Base-by-base conservation (phyloP, 805 yeast species). In the Barnettozyma californica region DNA sequence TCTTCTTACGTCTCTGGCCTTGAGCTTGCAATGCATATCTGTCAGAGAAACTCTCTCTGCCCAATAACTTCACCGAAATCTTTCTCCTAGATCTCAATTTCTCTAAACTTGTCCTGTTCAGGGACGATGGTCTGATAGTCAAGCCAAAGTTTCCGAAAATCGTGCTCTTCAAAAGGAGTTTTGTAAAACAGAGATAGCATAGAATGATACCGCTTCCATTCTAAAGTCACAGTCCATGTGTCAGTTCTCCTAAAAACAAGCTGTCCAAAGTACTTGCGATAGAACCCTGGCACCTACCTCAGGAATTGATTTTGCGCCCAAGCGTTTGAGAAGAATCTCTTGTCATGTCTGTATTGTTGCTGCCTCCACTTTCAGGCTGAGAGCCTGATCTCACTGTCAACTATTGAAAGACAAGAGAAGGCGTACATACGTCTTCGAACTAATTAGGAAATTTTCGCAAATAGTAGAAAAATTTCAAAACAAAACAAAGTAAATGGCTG, bases 11-110 rank as follows among this genome's bases (percentile, higher is more conserved):
- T 64, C 98, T 77, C 41, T 95, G 95, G 11, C 96, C 98, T 67
- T 92, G 98, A 1, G 96, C 97, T 11, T 87, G 90, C 66, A 92
- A 91, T 2, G 97, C 97, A 65, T 92, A 97, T 63, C 98, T 75
- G 64, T 90, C 97, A 52, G 87, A 79, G 61, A 92, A 90, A 20
- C 92, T 85, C 69, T 92, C 92, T 85, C 69, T 92, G 98, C 50
- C 97, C 97, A 53, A 92, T 84, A 41, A 78, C 78, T 64, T 91
- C 97, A 41, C 97, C 97, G 63, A 91, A 91, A 67, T 92, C 96
- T 63, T 88, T 91, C 65, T 88, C 94, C 64, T 71, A 89, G 45
- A 90, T 88, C 65, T 89, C 96, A 47, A 89, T 87, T 56, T 81
- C 81, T 33, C 96, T 96, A 67, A 87, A 87, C 51, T 83, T 77